Percentiles rank a stretch among this genome's conserved stretches.
phyloP scores from a whole-genome alignment of 345 rosid species.

The Streptanthus diversifolius region DNA sequence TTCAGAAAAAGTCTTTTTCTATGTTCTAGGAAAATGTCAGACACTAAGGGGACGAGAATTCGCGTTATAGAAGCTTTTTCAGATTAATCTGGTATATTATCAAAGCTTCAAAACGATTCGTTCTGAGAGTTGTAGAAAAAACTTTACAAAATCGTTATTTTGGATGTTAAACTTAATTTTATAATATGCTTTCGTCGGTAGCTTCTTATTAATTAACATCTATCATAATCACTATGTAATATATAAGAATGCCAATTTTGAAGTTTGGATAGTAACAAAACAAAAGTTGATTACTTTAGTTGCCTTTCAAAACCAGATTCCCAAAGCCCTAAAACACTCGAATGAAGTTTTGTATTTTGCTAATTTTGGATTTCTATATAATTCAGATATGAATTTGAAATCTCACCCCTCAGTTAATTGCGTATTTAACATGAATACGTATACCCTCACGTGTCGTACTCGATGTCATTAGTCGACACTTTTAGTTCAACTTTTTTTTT shows the following conservation, averaged over 20 bases:
- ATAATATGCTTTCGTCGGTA: background rate
- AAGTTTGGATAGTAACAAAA: slow-evolving; percentile 25
- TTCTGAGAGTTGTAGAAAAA: too few species aligned
- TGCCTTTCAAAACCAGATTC: slow-evolving; percentile 19
- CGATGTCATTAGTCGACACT: background rate
- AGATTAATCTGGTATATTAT: too few species aligned
- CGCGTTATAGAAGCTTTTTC: too few species aligned
- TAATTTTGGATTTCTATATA: slow-evolving; percentile 15
- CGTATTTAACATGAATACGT: slow-evolving; percentile 35
- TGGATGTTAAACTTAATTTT: background rate
- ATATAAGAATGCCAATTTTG: background rate
- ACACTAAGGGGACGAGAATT: too few species aligned
- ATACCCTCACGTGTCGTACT: slow-evolving; percentile 24
- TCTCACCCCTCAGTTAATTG: slow-evolving; percentile 34
- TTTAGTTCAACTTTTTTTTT: background rate
- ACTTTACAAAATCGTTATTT: background rate
- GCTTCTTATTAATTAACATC: background rate
- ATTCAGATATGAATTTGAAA: slow-evolving; percentile 26
- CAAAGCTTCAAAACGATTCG: too few species aligned
- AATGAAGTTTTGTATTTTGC: slow-evolving; percentile 29
- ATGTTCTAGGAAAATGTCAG: too few species aligned
- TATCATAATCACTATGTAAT: background rate
- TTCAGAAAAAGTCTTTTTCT: background rate
- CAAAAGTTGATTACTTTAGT: slow-evolving; percentile 11
- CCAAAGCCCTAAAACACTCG: slow-evolving; percentile 1